phyloP scores from a whole-genome alignment of 371 early-diverging fungal species.

The Mortierella sp. region DNA sequence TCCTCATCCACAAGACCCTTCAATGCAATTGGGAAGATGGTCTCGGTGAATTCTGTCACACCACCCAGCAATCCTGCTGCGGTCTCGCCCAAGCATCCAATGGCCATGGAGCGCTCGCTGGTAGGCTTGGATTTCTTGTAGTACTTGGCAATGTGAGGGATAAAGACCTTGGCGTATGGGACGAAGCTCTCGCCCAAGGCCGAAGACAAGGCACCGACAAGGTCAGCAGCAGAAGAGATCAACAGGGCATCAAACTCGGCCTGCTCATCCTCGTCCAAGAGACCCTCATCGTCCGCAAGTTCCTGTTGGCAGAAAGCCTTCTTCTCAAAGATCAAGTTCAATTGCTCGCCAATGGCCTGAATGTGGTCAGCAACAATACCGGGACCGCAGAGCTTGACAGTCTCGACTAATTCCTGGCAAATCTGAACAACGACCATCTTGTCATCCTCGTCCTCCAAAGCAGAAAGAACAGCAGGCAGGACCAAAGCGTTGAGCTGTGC shows the following conservation, averaged over 20 bases:
- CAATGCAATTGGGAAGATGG: conserved; percentile 69
- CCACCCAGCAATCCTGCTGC: conserved; percentile 78
- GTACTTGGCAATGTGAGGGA: conserved; percentile 84
- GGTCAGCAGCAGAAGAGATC: conserved; percentile 84
- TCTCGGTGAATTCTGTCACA: conserved; percentile 83
- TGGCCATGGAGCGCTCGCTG: conserved; percentile 89
- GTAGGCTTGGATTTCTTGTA: conserved; percentile 78
- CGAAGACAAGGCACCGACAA: conserved; percentile 82
- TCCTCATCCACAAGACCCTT: conserved; percentile 82
- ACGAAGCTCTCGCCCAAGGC: conserved; percentile 81
- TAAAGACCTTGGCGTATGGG: conserved; percentile 76
- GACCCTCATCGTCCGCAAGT: conserved; percentile 75
- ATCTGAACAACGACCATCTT: conserved; percentile 82
- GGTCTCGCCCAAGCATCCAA: conserved; percentile 88
- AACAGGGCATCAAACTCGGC: conserved; percentile 89
- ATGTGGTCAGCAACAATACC: conserved; percentile 74
- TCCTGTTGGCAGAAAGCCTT: conserved; percentile 86
- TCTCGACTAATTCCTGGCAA: conserved; percentile 76
- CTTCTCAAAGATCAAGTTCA: conserved; percentile 81
- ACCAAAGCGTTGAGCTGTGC: conserved; percentile 71
- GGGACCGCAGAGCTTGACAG: conserved; percentile 84
- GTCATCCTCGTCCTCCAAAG: conserved; percentile 88
- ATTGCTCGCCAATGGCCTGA: conserved; percentile 65
- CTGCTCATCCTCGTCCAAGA: conserved; percentile 81
- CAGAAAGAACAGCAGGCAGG: conserved; percentile 73